Conservation (phyloP, 2,329 filamentous ascomycete genomes). For the Diplodia intermedia region DNA sequence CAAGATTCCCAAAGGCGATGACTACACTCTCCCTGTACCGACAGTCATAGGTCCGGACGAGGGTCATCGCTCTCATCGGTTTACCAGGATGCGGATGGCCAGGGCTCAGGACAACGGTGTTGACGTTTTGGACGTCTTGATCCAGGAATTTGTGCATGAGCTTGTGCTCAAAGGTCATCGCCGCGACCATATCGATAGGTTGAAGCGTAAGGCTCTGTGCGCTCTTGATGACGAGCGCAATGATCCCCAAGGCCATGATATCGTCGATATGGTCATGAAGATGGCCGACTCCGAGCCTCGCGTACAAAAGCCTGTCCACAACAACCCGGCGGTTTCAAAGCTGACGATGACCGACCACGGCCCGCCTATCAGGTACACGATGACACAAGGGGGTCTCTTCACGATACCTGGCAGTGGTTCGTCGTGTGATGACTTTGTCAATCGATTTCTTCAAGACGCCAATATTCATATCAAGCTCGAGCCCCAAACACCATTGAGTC, state of each 20-base stretch:
- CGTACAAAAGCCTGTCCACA: background rate
- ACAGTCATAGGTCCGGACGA: constrained; percentile 21
- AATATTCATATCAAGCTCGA: background rate
- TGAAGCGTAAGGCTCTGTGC: constrained; percentile 35
- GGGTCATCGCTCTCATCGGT: constrained; percentile 32
- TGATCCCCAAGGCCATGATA: constrained; percentile 37
- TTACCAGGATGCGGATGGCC: constrained; percentile 40
- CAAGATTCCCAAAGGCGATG: constrained; percentile 35
- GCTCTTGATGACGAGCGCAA: constrained; percentile 38
- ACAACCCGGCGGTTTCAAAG: background rate
- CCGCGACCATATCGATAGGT: constrained; percentile 36
- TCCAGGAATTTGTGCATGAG: constrained; percentile 37
- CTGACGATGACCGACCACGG: background rate
- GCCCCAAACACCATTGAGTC: background rate
- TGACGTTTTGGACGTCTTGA: constrained; percentile 42
- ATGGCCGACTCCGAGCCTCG: constrained; percentile 30
- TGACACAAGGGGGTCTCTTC: background rate
- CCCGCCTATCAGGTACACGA: background rate
- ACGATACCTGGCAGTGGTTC: background rate
- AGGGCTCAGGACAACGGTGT: constrained; percentile 40
- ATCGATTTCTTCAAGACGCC: no score
- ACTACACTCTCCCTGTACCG: constrained; percentile 35
- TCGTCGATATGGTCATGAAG: constrained; percentile 43
- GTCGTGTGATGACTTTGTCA: background rate
- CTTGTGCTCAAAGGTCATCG: constrained; percentile 37